phyloP scores from a whole-genome alignment of 495 filamentous ascomycete species.

The Cercophora scortea region DNA sequence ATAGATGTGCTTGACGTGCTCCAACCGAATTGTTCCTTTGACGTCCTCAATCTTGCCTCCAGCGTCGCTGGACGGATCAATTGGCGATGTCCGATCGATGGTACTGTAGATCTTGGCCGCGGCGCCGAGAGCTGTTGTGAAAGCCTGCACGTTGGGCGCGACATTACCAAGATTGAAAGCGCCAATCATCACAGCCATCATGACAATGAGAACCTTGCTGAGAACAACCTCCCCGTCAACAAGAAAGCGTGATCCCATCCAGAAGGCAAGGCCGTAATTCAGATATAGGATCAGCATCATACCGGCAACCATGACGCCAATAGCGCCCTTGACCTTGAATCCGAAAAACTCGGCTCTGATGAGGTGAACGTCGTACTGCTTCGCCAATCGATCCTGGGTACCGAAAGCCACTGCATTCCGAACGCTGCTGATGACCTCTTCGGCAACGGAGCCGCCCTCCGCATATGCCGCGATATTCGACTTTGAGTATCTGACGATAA shows the following conservation, averaged over 20 bases:
- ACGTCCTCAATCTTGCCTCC: slow-evolving; percentile 65
- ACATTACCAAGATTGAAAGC: slow-evolving; percentile 88
- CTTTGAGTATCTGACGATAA: slow-evolving; percentile 75
- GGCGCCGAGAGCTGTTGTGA: slow-evolving; percentile 69
- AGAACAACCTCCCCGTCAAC: slow-evolving; percentile 54
- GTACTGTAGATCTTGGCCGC: slow-evolving; percentile 86
- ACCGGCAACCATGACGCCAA: slow-evolving; percentile 69
- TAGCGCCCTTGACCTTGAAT: slow-evolving; percentile 58
- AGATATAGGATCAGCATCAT: slow-evolving; percentile 81
- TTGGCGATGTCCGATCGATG: slow-evolving; percentile 82
- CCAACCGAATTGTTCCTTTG: slow-evolving; percentile 73
- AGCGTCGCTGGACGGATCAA: slow-evolving; percentile 67
- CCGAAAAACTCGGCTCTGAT: slow-evolving; percentile 67
- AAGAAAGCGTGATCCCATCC: slow-evolving; percentile 81
- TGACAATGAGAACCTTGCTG: slow-evolving; percentile 61
- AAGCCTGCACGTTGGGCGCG: slow-evolving; percentile 72
- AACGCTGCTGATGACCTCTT: slow-evolving; percentile 92
- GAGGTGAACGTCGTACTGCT: slow-evolving; percentile 73
- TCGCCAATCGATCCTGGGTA: slow-evolving; percentile 80
- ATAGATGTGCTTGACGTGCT: slow-evolving; percentile 83
- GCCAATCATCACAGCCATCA: slow-evolving; percentile 85
- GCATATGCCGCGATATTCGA: slow-evolving; percentile 70
- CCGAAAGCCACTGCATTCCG: slow-evolving; percentile 90
- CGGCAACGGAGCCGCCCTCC: slow-evolving; percentile 77
- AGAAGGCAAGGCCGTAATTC: slow-evolving; percentile 90